Conservation (phyloP, 495 filamentous ascomycete species). For the Aspergillus bridgeri region DNA sequence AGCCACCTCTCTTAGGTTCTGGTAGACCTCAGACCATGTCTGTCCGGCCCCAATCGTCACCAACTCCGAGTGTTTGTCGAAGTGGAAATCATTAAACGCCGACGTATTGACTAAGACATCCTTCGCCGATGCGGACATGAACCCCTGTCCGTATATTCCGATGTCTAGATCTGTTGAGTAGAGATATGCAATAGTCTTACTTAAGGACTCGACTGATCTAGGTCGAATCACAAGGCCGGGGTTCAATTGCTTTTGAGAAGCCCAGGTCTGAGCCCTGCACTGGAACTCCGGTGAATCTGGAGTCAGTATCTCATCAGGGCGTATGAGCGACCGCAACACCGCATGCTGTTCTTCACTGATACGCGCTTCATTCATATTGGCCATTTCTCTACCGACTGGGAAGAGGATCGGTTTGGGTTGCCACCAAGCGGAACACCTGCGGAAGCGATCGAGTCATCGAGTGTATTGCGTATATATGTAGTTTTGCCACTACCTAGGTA, state of each 20-base stretch:
- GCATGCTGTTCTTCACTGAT: neutral
- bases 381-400: neutral
- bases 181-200: conserved; percentile 5
- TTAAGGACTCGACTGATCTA: conserved; percentile 2
- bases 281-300: conserved; percentile 9
- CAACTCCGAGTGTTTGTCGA: conserved; percentile 11
- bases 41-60: conserved; percentile 16
- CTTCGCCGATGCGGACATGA: conserved; percentile 9
- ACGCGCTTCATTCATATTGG: neutral
- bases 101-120: conserved; percentile 14
- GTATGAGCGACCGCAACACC: conserved; percentile 1
- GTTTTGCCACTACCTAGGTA: too few species aligned
- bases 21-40: conserved; percentile 14
- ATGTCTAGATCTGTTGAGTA: conserved; percentile 11
- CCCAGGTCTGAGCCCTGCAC: conserved; percentile 5
- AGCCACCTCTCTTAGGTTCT: conserved; percentile 6
- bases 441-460: too few species aligned
- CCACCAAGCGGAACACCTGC: neutral
- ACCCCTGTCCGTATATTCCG: conserved; percentile 11
- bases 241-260: conserved; percentile 11
- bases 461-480: too few species aligned
- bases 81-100: conserved; percentile 16
- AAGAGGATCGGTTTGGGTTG: neutral
- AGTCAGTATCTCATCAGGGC: conserved; percentile 10
- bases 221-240: conserved; percentile 11